These are phyloP conservation scores for Oryza meyeriana DNA, from an alignment of 176 grass and related monocot genomes.

Conservation along the genomic window DNA sequence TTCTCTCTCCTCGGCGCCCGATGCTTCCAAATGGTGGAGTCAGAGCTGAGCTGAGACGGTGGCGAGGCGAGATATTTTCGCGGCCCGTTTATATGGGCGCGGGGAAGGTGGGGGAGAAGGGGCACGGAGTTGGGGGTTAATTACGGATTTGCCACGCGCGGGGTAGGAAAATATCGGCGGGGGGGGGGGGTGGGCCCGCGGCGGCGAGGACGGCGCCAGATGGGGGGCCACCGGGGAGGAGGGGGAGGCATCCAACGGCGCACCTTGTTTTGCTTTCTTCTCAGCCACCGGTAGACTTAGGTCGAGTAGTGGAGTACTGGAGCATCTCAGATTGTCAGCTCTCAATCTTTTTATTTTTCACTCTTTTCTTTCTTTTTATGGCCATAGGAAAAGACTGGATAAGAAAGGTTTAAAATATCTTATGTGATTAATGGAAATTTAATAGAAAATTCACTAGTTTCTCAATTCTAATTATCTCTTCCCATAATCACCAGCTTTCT, in stretches of 20 bases:
- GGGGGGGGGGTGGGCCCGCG: neutral
- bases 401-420: neutral
- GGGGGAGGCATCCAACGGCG: neutral
- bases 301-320: neutral
- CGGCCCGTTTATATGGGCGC: neutral
- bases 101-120: neutral
- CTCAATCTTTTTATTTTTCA: neutral
- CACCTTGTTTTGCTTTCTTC: neutral
- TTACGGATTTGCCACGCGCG: constrained; percentile 32
- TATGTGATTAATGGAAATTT: neutral
- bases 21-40: neutral
- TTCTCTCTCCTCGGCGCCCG: constrained; percentile 26
- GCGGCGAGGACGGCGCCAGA: neutral
- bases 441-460: no score
- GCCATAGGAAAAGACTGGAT: no score
- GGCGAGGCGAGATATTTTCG: constrained; percentile 30
- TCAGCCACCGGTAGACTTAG: neutral
- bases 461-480: no score
- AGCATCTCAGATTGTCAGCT: neutral
- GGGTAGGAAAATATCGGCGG: constrained; percentile 26
- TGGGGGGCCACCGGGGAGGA: neutral
- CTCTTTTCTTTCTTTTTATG: neutral
- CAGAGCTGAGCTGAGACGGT: neutral
- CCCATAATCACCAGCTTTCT: no score
- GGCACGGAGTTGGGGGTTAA: neutral